Base-by-base conservation (phyloP, 179 eudicot species). In the Pouteria campechiana region DNA sequence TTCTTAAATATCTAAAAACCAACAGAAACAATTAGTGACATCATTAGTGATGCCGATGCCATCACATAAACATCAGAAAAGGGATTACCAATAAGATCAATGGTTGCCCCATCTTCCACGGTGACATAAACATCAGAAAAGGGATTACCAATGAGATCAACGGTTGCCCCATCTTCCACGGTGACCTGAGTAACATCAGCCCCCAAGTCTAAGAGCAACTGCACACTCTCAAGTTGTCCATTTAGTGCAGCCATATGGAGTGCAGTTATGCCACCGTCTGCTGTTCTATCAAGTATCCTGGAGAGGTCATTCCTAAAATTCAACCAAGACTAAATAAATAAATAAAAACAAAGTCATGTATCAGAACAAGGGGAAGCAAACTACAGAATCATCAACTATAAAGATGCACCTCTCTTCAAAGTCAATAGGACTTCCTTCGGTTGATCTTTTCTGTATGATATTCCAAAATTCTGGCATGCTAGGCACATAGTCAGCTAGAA, bases 191-290 rank as follows among this genome's bases (percentile, higher is more conserved):
- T 48, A 21, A 85, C 73, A 32, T 95, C 81, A 65, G 95, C 93
- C 41, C 97, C 95, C n/a, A 81, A 58, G 47, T 85, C 93, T 45
- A 84, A 49, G 46, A 89, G 81, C 53, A 89, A 59, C 41, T 73
- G 97, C 12, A 84, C 69, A 25, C 74, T 64, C 37, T 85, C 93
- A 16, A 52, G 69, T 58, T 89, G 97, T 10, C 93, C 93, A 56
- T 89, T 89, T 44, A 89, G 47, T 37, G 97, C 93, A 53, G 95
- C 93, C 97, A 89, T 89, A 78, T 89, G 97, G 68, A 89, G 93
- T 27, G 93, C 86, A 16, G 95, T 81, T 37, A 89, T 69, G 27
- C 97, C 95, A 13, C 97, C 97, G 65, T 89, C 97, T 25, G 95
- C 89, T 50, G 89, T 61, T 62, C 62, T 81, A 67, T 86, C 78